phyloP scores from a whole-genome alignment of 169 alveolate genomes.

The Pseudocohnilembus persalinus region DNA sequence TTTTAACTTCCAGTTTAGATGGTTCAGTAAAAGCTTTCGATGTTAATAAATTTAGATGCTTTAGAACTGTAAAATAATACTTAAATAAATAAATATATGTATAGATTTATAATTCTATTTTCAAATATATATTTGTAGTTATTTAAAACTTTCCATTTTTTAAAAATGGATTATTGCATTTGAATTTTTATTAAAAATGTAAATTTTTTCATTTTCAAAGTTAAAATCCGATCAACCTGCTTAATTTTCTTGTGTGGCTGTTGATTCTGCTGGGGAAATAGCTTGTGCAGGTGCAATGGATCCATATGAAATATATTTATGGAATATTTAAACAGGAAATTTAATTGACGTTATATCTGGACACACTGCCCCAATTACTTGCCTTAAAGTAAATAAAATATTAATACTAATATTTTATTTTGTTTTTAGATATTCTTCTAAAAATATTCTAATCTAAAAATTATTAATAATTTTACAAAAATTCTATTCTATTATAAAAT shows the following conservation, averaged over 20 bases:
- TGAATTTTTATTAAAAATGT: too few relatives aligned
- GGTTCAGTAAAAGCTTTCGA: slow-evolving; percentile 99
- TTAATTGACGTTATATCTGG: slow-evolving; percentile 90
- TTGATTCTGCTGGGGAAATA: slow-evolving; percentile 95
- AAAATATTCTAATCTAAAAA: too few relatives aligned
- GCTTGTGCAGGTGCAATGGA: slow-evolving; percentile 97
- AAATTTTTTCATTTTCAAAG: too few relatives aligned
- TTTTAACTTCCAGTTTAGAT: slow-evolving; percentile 95
- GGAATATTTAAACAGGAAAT: slow-evolving; percentile 87
- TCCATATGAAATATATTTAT: slow-evolving; percentile 82
- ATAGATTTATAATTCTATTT: too few relatives aligned
- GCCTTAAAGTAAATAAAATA: slow-evolving; percentile 61
- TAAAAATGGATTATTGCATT: too few relatives aligned
- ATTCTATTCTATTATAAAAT: too few relatives aligned
- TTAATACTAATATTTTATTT: too few relatives aligned
- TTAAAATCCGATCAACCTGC: slow-evolving; percentile 63
- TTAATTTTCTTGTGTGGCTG: slow-evolving; percentile 93
- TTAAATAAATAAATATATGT: too few relatives aligned
- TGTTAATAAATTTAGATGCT: slow-evolving; percentile 29
- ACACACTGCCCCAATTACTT: slow-evolving; percentile 93
- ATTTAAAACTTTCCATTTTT: too few relatives aligned
- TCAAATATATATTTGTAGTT: too few relatives aligned
- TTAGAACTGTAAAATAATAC: slow-evolving; percentile 14
- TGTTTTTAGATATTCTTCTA: too few relatives aligned
- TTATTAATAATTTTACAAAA: too few relatives aligned